These are phyloP conservation scores for Calocybe gambosa DNA, from an alignment of 1,284 basidiomycete genomes.

Conservation along the genomic window DNA sequence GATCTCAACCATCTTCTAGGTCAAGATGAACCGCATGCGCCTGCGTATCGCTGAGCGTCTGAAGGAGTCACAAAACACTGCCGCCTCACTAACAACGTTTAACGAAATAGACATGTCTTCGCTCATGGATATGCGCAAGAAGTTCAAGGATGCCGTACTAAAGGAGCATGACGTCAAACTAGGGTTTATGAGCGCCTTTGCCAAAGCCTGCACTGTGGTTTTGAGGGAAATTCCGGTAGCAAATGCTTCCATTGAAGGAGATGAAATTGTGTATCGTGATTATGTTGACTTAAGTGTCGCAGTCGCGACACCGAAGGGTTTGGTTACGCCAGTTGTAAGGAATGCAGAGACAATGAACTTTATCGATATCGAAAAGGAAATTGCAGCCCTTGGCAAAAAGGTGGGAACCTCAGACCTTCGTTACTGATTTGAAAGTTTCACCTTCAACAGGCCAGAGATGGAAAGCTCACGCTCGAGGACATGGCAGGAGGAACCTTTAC, in stretches of 20 bases:
- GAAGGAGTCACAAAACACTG: conserved; percentile 97
- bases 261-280: conserved; percentile 94
- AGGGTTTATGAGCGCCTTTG: conserved; percentile 98
- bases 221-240: conserved; percentile 91
- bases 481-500: conserved; percentile 98
- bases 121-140: conserved; percentile 88
- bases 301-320: conserved; percentile 94
- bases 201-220: conserved; percentile 81
- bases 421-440: conserved; percentile 4
- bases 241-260: conserved; percentile 94
- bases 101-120: conserved; percentile 99
- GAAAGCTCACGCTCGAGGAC: conserved; percentile 93
- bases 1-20: conserved; percentile 35
- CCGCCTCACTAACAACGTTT: conserved; percentile 96
- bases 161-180: conserved; percentile 96
- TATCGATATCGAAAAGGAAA: conserved; percentile 90
- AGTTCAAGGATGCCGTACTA: conserved; percentile 91
- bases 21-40: conserved; percentile 98
- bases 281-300: conserved; percentile 94
- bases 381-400: conserved; percentile 88
- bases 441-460: conserved; percentile 79
- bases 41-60: conserved; percentile 94
- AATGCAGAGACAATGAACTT: conserved; percentile 88
- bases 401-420: conserved; percentile 26
- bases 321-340: conserved; percentile 94